Evolutionary conservation across 192 early-diverging fungal genomes (phyloP).

Genomic region (Entomortierella lignicola): DNA sequence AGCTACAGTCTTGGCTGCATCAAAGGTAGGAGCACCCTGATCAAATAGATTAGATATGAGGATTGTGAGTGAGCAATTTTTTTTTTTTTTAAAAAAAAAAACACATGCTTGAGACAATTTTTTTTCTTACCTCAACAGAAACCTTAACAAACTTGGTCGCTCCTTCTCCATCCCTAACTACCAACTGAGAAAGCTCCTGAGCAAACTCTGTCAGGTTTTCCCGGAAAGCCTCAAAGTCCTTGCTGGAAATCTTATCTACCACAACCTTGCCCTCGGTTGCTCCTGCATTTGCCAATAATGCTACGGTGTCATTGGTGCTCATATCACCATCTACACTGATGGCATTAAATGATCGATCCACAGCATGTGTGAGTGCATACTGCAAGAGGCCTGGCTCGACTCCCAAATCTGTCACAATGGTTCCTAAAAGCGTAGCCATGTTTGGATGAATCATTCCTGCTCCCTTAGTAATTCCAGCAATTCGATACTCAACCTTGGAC

Average conservation of each 20-base stretch:
- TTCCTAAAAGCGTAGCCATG: conserved; percentile 95
- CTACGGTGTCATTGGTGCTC: conserved; percentile 96
- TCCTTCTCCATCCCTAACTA: conserved; percentile 97
- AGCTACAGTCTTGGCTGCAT: conserved; percentile 84
- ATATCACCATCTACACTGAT: conserved; percentile 97
- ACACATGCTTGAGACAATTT: neutral
- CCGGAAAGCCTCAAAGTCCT: conserved; percentile 76
- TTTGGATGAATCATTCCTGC: conserved; percentile 99
- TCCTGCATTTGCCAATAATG: conserved; percentile 89
- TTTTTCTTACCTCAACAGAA: conserved; percentile 71
- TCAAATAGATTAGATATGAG: neutral
- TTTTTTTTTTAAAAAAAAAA: neutral
- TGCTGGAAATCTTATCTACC: conserved; percentile 55
- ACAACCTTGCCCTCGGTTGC: conserved; percentile 48
- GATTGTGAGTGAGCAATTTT: neutral
- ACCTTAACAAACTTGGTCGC: conserved; percentile 98
- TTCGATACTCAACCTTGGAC: conserved; percentile 66
- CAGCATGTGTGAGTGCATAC: conserved; percentile 80
- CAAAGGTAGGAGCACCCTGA: conserved; percentile 78
- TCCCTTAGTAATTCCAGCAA: conserved; percentile 97
- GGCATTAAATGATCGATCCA: conserved; percentile 93
- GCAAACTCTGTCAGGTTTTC: conserved; percentile 84
- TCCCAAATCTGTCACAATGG: conserved; percentile 86
- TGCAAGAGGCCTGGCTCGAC: conserved; percentile 74
- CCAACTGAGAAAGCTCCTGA: conserved; percentile 86